Evolutionary conservation across 2,329 filamentous ascomycete genomes (phyloP).

Genomic region (Neonectria sp.): DNA sequence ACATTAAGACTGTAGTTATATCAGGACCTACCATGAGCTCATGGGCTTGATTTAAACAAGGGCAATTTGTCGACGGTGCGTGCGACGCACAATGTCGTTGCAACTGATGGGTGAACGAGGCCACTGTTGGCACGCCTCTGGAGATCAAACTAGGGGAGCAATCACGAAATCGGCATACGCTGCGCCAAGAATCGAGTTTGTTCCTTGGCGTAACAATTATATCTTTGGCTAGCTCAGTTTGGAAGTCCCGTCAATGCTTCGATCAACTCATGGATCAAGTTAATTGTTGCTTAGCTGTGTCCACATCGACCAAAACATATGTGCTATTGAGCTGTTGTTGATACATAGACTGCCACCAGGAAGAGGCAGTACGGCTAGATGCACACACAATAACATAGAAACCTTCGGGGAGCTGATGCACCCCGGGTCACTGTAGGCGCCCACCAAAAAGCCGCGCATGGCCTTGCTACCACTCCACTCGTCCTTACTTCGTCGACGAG

Average conservation of each 20-base stretch:
- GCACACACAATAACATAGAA: background rate
- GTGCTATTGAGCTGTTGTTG: background rate
- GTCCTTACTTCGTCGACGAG: background rate
- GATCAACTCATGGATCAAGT: no score
- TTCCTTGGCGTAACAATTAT: no score
- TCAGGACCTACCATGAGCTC: slow-evolving; percentile 39
- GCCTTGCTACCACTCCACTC: background rate
- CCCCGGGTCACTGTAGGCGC: no score
- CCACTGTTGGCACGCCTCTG: background rate
- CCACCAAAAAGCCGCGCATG: background rate
- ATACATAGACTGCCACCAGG: background rate
- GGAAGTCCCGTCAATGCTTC: no score
- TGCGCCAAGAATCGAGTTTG: background rate
- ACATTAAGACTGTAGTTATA: slow-evolving; percentile 51
- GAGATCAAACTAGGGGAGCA: background rate
- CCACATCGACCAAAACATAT: background rate
- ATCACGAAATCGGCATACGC: background rate
- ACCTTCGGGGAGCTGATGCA: background rate
- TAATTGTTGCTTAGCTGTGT: no score
- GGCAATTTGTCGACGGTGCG: background rate
- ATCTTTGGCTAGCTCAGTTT: no score
- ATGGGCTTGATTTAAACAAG: slow-evolving; percentile 14
- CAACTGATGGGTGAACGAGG: background rate
- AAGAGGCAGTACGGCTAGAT: background rate
- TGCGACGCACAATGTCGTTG: no score